phyloP scores from a whole-genome alignment of 306 rosid genomes.

The Cucumis cinereus region DNA sequence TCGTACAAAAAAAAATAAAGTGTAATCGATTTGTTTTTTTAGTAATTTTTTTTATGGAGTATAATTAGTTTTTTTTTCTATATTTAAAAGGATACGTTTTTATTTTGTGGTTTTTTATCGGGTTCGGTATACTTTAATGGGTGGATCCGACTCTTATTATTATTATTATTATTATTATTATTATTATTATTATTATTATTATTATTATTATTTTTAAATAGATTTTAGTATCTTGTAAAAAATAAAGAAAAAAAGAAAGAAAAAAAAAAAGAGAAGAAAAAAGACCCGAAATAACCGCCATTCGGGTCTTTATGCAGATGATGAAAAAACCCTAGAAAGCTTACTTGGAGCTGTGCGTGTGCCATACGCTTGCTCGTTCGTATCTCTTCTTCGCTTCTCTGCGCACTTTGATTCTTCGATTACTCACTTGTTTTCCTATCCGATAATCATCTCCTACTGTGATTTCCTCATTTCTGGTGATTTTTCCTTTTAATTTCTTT shows the following conservation, averaged over 20 bases:
- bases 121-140: too few species aligned
- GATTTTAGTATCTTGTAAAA: background rate
- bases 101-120: too few species aligned
- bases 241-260: too few species aligned
- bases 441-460: background rate
- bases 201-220: too few species aligned
- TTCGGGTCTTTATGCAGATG: background rate
- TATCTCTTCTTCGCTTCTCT: background rate
- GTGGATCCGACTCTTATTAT: too few species aligned
- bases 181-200: too few species aligned
- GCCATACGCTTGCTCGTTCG: constrained; percentile 8
- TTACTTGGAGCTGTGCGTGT: constrained; percentile 6
- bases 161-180: too few species aligned
- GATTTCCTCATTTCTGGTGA: background rate
- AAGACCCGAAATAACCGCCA: constrained; percentile 1
- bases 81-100: too few species aligned
- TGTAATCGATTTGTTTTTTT: too few species aligned
- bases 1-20: too few species aligned
- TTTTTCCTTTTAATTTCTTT: background rate
- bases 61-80: too few species aligned
- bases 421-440: background rate
- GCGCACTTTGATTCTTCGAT: background rate
- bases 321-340: constrained; percentile 2
- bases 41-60: too few species aligned
- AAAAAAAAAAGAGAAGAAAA: background rate